phyloP scores from a whole-genome alignment of 805 yeast genomes.

The Candida nanaspora region DNA sequence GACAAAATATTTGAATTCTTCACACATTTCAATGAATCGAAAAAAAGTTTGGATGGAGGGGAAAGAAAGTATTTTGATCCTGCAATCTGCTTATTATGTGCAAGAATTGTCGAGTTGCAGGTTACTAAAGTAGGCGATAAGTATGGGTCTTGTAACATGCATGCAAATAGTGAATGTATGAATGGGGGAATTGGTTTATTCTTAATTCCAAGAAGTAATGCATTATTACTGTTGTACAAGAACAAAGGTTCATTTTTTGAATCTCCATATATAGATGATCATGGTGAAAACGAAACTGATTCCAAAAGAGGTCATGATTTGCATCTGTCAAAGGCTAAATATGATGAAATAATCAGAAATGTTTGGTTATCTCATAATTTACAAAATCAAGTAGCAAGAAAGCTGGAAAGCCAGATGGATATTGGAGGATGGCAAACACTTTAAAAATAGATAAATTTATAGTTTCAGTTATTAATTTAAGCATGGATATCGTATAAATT shows the following conservation, averaged over 20 bases:
- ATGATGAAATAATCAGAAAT: conserved; percentile 55
- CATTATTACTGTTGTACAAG: conserved; percentile 55
- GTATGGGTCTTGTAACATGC: conserved; percentile 77
- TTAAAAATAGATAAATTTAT: conserved; percentile 15
- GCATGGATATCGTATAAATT: no score
- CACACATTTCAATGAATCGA: conserved; percentile 46
- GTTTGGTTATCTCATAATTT: conserved; percentile 78
- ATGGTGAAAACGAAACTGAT: conserved; percentile 80
- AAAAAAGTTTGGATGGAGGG: conserved; percentile 14
- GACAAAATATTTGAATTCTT: conserved; percentile 59
- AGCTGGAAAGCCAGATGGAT: conserved; percentile 71
- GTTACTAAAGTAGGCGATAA: conserved; percentile 43
- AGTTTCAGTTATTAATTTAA: no score
- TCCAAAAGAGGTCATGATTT: conserved; percentile 68
- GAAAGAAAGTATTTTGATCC: conserved; percentile 54
- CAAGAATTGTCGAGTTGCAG: conserved; percentile 61
- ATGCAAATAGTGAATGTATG: conserved; percentile 55
- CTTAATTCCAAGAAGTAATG: conserved; percentile 61
- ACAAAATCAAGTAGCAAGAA: conserved; percentile 70
- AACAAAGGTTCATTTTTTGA: conserved; percentile 79
- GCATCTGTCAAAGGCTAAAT: conserved; percentile 51
- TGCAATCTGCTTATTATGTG: conserved; percentile 83
- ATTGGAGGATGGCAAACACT: conserved; percentile 95
- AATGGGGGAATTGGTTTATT: conserved; percentile 63
- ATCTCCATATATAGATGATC: conserved; percentile 79